These are phyloP conservation scores for Cladosporium austrohemisphaericum DNA, from an alignment of 2,329 filamentous ascomycete genomes.

Conservation along the genomic window DNA sequence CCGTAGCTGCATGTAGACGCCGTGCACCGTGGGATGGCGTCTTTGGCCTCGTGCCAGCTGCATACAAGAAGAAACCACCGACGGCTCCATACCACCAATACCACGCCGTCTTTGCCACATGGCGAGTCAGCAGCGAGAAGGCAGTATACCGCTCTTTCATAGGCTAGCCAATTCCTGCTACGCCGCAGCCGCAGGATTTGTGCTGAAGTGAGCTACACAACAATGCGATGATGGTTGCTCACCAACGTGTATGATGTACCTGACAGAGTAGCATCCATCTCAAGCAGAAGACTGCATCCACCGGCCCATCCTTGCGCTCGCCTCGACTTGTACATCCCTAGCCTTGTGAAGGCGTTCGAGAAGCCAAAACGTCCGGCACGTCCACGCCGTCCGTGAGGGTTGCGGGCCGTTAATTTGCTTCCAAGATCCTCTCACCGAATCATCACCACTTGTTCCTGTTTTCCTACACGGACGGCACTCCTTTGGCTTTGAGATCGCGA, in stretches of 20 bases:
- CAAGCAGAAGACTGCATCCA: not conserved
- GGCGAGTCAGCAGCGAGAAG: constrained; percentile 1
- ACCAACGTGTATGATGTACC: no score
- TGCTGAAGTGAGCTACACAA: no score
- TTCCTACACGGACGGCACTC: not conserved
- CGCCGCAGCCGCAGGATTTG: not conserved
- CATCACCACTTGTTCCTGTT: not conserved
- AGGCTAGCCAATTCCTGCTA: not conserved
- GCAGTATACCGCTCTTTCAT: not conserved
- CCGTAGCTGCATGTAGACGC: constrained; percentile 8
- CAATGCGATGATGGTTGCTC: no score
- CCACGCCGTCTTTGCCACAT: not conserved
- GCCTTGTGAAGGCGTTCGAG: not conserved
- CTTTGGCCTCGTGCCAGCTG: constrained; percentile 12
- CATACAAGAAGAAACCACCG: constrained; percentile 4
- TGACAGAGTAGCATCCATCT: no score
- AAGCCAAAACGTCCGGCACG: not conserved
- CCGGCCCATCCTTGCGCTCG: constrained; percentile 2
- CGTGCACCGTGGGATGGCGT: not conserved
- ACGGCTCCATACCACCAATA: no score
- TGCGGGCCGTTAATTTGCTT: constrained; percentile 9
- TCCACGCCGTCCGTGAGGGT: not conserved
- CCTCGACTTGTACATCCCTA: not conserved
- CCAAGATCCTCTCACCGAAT: constrained; percentile 12
- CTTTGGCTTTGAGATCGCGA: constrained; percentile 6